Base-by-base conservation (phyloP, 2,329 filamentous ascomycete genomes). In the Teratosphaeria destructans region DNA sequence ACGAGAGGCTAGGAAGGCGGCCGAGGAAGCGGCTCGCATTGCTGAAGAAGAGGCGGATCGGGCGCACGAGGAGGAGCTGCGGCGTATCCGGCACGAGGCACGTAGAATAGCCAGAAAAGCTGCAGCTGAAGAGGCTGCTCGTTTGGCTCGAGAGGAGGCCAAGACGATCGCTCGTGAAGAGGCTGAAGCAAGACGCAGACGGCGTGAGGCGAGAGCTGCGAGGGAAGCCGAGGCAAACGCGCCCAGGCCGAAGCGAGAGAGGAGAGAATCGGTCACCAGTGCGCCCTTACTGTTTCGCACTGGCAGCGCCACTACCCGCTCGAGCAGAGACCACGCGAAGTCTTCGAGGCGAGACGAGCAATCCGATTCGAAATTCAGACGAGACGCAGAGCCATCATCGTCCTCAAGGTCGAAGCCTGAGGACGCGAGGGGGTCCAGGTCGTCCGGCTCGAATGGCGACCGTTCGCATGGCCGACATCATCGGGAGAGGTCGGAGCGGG, bases 11-110 rank as follows among this genome's bases (percentile, higher is more conserved):
- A 60, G 64, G 4, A 64, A 57, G 57, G 64, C 63, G 57, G 64
- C 63, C 7, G 55, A 58, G 43, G 65, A 68, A 55, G 55, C 57
- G n/a, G 65, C 64, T 47, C 64, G 66, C 16, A 60, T 65, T 26
- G 54, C 56, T 3, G 64, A 66, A 53, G 63, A 66, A 57, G 66
- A 68, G 54, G 57, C 61, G 5, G 53, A 39, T 19, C 55, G 62
- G 14, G 65, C 65, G 6, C 61, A 69, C n/a, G 66, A 68, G 43
- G 66, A 67, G 54, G 67, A 68, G 54, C 55, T 66, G 14, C 60
- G 66, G 12, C 59, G 60, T 1, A 65, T 67, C 19, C 60, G 67
- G 1, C 67, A 67, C 43, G 67, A 68, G 61, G 66, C 64, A 10
- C 59, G 61, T 5, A 62, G 66, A 10, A 66, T 64, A 8, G 65